Conservation (phyloP, 2,329 filamentous ascomycete species). For the Ceratocystis papillata region DNA sequence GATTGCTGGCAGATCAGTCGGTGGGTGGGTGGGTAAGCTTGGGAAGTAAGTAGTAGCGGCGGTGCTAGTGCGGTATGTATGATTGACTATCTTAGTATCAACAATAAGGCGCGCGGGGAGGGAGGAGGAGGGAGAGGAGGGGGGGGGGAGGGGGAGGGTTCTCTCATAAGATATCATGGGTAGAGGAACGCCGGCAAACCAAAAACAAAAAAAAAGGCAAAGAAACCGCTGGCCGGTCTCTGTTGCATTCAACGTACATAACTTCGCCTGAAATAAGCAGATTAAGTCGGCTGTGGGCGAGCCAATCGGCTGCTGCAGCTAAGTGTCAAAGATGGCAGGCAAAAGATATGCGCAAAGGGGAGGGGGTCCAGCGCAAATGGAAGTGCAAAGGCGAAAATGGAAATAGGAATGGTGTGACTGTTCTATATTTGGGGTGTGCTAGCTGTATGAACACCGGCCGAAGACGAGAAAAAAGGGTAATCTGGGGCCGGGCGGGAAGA, state of each 20-base stretch:
- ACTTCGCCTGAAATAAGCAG: neutral
- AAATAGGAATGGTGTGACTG: neutral
- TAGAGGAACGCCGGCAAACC: neutral
- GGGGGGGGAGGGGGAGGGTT: too few relatives aligned
- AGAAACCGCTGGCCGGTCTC: neutral
- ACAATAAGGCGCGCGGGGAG: too few relatives aligned
- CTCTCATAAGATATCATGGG: neutral
- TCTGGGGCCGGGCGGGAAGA: neutral
- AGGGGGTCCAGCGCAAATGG: neutral
- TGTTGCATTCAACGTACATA: neutral
- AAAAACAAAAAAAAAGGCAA: neutral
- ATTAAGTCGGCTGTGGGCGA: neutral
- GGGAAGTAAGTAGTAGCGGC: too few relatives aligned
- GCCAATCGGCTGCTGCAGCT: conserved; percentile 12
- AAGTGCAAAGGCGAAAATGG: conserved; percentile 4
- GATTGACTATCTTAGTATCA: too few relatives aligned
- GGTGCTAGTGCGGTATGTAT: too few relatives aligned
- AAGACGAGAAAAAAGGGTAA: neutral
- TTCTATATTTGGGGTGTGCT: conserved; percentile 2
- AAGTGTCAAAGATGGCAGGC: conserved; percentile 2
- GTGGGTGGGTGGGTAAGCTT: too few relatives aligned
- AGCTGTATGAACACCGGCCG: neutral
- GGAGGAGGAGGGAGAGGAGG: too few relatives aligned
- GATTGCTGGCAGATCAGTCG: too few relatives aligned
- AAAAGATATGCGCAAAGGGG: neutral